Percentiles rank a stretch among this genome's conserved stretches.
Evolutionary conservation across 176 grass and related monocot species (phyloP).

Genomic region (Neostapfia colusana): DNA sequence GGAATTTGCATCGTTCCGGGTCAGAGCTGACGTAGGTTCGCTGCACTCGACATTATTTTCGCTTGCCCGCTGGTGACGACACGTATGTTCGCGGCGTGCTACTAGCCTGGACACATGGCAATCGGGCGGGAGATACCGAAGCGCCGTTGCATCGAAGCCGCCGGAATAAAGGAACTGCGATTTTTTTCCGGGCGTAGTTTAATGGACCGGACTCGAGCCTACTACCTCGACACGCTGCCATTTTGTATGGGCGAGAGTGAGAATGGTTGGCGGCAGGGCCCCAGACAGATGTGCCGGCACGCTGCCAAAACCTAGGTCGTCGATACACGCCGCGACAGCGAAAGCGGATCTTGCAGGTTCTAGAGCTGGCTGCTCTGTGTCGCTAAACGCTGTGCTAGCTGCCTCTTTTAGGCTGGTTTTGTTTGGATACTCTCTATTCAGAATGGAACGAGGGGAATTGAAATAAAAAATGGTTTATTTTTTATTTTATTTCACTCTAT

Average conservation of each 20-base stretch:
- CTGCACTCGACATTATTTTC: not conserved
- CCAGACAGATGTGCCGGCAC: not conserved
- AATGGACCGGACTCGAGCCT: not conserved
- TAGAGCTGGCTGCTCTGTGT: conserved; percentile 12
- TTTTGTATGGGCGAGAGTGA: conserved; percentile 38
- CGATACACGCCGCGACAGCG: not conserved
- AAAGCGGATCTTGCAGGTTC: conserved; percentile 41
- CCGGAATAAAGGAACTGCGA: not conserved
- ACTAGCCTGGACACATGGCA: not conserved
- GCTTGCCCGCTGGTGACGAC: not conserved
- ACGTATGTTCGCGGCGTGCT: not conserved
- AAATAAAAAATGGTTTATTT: too few relatives aligned
- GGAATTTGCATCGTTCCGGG: not conserved
- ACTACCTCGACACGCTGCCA: not conserved
- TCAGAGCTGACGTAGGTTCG: not conserved
- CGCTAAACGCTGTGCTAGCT: not conserved
- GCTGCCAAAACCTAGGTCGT: conserved; percentile 7
- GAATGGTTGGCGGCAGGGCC: not conserved
- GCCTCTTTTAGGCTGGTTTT: too few relatives aligned
- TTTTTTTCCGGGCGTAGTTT: not conserved
- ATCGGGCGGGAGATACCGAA: not conserved
- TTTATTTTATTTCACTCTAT: too few relatives aligned
- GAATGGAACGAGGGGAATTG: too few relatives aligned
- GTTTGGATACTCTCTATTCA: too few relatives aligned
- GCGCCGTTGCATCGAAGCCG: not conserved